Percentiles rank a stretch among this genome's conserved stretches.
phyloP scores from a whole-genome alignment of 2,329 filamentous ascomycete species.

The Claviceps arundinis region DNA sequence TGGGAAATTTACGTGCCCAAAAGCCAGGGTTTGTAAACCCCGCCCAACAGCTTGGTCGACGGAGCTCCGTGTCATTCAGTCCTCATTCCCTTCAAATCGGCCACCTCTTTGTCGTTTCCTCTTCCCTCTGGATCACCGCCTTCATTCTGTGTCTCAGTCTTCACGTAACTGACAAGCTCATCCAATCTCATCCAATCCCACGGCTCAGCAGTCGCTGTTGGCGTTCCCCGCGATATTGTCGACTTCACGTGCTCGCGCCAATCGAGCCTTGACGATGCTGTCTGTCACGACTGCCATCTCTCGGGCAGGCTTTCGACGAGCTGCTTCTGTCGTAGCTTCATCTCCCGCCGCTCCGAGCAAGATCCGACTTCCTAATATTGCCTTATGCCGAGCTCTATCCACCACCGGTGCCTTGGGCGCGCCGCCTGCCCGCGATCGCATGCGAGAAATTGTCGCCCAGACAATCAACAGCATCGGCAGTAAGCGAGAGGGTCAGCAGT shows the following conservation, averaged over 20 bases:
- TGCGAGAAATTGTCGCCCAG: conserved; percentile 4
- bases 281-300: not conserved
- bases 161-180: too few relatives aligned
- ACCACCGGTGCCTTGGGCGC: not conserved
- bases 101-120: not conserved
- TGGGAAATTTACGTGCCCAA: too few relatives aligned
- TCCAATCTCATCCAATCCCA: too few relatives aligned
- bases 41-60: not conserved
- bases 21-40: not conserved
- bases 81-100: not conserved
- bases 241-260: not conserved
- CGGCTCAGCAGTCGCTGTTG: too few relatives aligned
- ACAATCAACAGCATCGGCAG: conserved; percentile 6
- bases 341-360: not conserved
- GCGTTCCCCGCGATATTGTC: not conserved
- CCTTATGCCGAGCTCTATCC: not conserved
- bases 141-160: not conserved
- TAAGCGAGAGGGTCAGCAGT: conserved; percentile 50
- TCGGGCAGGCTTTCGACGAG: not conserved
- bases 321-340: not conserved
- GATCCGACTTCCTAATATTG: not conserved
- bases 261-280: not conserved
- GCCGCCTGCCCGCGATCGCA: conserved; percentile 2
- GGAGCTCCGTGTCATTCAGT: not conserved
- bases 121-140: not conserved